These are phyloP conservation scores for Xylaria intraflava DNA, from an alignment of 495 filamentous ascomycete genomes.

Conservation along the genomic window DNA sequence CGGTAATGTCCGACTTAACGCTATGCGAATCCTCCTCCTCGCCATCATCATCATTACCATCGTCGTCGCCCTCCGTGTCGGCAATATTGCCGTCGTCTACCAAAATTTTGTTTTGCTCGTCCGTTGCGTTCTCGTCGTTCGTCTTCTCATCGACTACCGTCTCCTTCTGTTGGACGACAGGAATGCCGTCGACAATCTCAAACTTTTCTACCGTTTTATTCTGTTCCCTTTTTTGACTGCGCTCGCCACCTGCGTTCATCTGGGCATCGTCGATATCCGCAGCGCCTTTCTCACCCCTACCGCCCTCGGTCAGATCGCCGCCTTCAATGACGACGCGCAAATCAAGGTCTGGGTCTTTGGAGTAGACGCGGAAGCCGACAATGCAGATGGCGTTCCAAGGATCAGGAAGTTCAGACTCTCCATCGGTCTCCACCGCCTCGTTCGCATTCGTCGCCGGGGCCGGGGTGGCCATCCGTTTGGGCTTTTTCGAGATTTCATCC, in stretches of 20 bases:
- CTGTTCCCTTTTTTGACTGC: constrained; percentile 25
- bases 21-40: constrained; percentile 8
- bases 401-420: constrained; percentile 41
- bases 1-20: constrained; percentile 22
- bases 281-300: constrained; percentile 46
- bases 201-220: constrained; percentile 17
- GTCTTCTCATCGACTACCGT: constrained; percentile 26
- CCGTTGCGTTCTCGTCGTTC: constrained; percentile 10
- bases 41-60: constrained; percentile 9
- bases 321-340: constrained; percentile 44
- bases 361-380: constrained; percentile 44
- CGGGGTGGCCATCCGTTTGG: constrained; percentile 26
- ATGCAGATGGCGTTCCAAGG: constrained; percentile 49
- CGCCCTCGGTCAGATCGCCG: constrained; percentile 41
- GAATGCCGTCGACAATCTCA: constrained; percentile 34
- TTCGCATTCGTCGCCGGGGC: constrained; percentile 22
- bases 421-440: constrained; percentile 32
- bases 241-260: constrained; percentile 42
- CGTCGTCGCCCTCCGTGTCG: constrained; percentile 8
- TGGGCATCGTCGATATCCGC: constrained; percentile 45
- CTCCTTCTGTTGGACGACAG: constrained; percentile 33
- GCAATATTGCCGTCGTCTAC: constrained; percentile 10
- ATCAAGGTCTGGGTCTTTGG: constrained; percentile 41
- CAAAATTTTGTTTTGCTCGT: constrained; percentile 1
- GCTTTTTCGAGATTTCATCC: constrained; percentile 46